phyloP scores from a whole-genome alignment of 2,329 filamentous ascomycete genomes.

The Fusarium mundagurra region DNA sequence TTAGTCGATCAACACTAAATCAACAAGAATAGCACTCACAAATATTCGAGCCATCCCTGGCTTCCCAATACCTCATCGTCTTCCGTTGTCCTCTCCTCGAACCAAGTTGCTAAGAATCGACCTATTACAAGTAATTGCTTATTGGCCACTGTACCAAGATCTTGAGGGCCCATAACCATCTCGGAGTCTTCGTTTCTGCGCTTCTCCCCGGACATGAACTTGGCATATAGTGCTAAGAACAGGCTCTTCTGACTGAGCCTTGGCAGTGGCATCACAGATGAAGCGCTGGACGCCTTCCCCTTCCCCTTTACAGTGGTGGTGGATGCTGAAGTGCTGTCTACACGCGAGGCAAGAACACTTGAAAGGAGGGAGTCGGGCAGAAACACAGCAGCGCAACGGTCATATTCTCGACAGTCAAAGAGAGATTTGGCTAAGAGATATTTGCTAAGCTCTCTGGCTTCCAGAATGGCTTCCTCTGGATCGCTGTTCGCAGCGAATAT shows the following conservation, averaged over 20 bases:
- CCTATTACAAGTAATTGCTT: slow-evolving; percentile 83
- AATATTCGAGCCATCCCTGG: slow-evolving; percentile 93
- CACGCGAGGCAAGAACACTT: slow-evolving; percentile 65
- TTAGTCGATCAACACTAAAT: not conserved
- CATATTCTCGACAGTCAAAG: slow-evolving; percentile 95
- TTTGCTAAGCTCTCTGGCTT: slow-evolving; percentile 80
- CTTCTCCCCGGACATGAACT: slow-evolving; percentile 93
- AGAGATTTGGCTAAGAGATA: slow-evolving; percentile 93
- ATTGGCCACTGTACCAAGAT: slow-evolving; percentile 85
- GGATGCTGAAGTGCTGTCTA: slow-evolving; percentile 48
- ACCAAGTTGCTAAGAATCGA: slow-evolving; percentile 82
- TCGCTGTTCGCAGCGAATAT: slow-evolving; percentile 69
- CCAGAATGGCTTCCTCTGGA: slow-evolving; percentile 76
- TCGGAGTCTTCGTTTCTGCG: slow-evolving; percentile 95
- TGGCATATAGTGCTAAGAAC: slow-evolving; percentile 92
- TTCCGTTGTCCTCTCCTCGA: slow-evolving; percentile 70
- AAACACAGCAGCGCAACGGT: slow-evolving; percentile 91
- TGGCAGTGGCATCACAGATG: slow-evolving; percentile 53
- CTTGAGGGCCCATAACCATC: slow-evolving; percentile 94
- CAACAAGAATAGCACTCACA: slow-evolving; percentile 56
- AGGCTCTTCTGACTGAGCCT: slow-evolving; percentile 87
- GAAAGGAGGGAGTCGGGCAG: slow-evolving; percentile 82
- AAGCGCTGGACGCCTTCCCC: slow-evolving; percentile 46
- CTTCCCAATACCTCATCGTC: slow-evolving; percentile 69
- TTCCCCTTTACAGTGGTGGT: slow-evolving; percentile 71